These are phyloP conservation scores for Chytriomyces confervae DNA, from an alignment of 192 early-diverging fungal genomes.

Conservation along the genomic window DNA sequence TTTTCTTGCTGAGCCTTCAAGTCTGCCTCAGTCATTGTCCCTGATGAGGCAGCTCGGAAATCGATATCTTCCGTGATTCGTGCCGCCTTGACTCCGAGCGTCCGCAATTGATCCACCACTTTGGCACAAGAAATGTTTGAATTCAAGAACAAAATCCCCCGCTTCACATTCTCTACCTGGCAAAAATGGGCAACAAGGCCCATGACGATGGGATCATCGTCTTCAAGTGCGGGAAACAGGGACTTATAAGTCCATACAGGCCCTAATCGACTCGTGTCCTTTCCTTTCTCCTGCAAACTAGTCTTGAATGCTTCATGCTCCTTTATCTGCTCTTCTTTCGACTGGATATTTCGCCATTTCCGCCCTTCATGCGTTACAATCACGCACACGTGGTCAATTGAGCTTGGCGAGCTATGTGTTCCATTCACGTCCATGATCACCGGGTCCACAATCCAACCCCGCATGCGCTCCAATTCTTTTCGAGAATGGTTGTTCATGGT, in stretches of 20 bases:
- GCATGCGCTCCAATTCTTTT: constrained; percentile 52
- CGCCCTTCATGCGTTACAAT: constrained; percentile 37
- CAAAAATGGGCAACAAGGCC: not conserved
- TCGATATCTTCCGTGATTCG: constrained; percentile 34
- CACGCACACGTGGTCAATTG: constrained; percentile 38
- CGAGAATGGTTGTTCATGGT: constrained; percentile 73
- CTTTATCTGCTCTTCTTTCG: constrained; percentile 19
- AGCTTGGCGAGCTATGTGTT: constrained; percentile 32
- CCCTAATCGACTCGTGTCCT: not conserved
- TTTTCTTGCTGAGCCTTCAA: not conserved
- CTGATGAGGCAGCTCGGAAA: not conserved
- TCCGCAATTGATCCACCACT: constrained; percentile 37
- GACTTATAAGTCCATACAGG: constrained; percentile 38
- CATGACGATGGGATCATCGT: constrained; percentile 24
- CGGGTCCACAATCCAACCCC: constrained; percentile 60
- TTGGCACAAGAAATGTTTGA: constrained; percentile 39
- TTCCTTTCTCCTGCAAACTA: not conserved
- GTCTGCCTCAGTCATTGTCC: not conserved
- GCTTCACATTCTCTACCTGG: not conserved
- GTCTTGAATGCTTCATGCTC: not conserved
- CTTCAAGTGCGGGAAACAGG: constrained; percentile 38
- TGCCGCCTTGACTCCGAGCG: constrained; percentile 43
- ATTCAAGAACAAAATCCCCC: constrained; percentile 46
- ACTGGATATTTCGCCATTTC: constrained; percentile 14
- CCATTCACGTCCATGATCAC: constrained; percentile 65